Percentiles rank a stretch among this genome's conserved stretches.
These are phyloP conservation scores for Glebionis coronaria DNA, from an alignment of 129 eudicot species.

Conservation along the genomic window DNA sequence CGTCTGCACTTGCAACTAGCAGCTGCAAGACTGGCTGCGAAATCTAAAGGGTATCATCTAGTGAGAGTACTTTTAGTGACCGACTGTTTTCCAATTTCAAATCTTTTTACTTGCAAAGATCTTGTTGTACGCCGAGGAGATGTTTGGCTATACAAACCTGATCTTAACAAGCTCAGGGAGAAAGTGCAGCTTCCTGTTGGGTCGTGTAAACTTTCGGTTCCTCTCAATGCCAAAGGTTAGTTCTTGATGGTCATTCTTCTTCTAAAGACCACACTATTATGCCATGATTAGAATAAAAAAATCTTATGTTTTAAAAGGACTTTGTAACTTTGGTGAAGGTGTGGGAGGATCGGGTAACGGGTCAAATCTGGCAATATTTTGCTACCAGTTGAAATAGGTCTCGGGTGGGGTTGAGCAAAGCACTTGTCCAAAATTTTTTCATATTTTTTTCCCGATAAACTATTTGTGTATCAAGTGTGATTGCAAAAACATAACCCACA, in stretches of 20 bases:
- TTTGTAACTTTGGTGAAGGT: neutral
- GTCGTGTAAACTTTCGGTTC: slow-evolving; percentile 93
- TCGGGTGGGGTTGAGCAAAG: neutral
- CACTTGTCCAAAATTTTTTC: neutral
- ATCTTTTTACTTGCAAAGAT: slow-evolving; percentile 87
- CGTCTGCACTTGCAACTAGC: slow-evolving; percentile 89
- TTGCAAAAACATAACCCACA: neutral
- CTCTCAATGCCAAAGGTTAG: slow-evolving; percentile 67
- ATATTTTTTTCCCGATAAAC: neutral
- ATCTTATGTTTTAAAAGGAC: slow-evolving; percentile 2
- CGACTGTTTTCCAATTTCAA: slow-evolving; percentile 81
- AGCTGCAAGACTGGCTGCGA: slow-evolving; percentile 80
- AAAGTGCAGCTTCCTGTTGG: slow-evolving; percentile 90
- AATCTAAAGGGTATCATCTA: slow-evolving; percentile 57
- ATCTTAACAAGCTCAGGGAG: slow-evolving; percentile 65
- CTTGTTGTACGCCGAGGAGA: slow-evolving; percentile 64
- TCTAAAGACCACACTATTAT: neutral
- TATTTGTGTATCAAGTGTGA: neutral
- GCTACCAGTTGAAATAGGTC: neutral
- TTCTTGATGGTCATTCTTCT: slow-evolving; percentile 7
- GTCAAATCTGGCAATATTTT: too few relatives aligned
- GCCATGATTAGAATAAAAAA: neutral
- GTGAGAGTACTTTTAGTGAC: slow-evolving; percentile 72
- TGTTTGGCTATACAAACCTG: slow-evolving; percentile 75
- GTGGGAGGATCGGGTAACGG: neutral